phyloP scores from a whole-genome alignment of 75 land plant species.

The Adiantum capillusveneris region DNA sequence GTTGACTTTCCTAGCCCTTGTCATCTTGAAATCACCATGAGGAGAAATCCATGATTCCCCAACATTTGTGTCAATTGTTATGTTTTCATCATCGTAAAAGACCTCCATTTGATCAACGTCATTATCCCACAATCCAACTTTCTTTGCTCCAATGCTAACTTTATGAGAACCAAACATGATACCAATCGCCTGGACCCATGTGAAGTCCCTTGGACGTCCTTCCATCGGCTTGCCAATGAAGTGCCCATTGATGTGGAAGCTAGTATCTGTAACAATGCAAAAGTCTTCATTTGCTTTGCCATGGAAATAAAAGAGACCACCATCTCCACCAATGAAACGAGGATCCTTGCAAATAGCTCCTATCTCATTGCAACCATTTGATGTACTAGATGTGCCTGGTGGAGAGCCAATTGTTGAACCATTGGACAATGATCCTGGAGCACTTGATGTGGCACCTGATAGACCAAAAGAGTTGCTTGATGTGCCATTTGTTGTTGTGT shows the following conservation, averaged over 20 bases:
- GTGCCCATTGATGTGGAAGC: conserved; percentile 36
- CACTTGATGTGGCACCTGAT: no score
- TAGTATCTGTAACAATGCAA: conserved; percentile 39
- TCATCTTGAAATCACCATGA: no score
- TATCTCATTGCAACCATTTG: no score
- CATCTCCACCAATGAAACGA: conserved; percentile 36
- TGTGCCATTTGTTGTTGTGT: no score
- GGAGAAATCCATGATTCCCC: conserved; percentile 9
- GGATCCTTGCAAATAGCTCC: conserved; percentile 42
- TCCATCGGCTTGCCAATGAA: conserved; percentile 21
- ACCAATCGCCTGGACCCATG: conserved; percentile 31
- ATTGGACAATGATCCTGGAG: no score
- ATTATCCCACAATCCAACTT: conserved; percentile 11
- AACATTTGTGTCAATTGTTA: background rate
- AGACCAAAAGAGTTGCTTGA: no score
- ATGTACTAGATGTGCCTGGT: no score
- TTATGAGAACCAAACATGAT: conserved; percentile 14
- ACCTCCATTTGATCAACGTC: conserved; percentile 9
- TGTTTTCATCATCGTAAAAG: background rate
- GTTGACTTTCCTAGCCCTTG: no score
- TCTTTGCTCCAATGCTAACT: conserved; percentile 16
- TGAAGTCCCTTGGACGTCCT: conserved; percentile 31
- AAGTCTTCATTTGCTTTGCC: conserved; percentile 53
- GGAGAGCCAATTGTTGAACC: no score
- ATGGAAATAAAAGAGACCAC: conserved; percentile 32